phyloP scores from a whole-genome alignment of 495 filamentous ascomycete genomes.

The Trichocladium antarcticum region DNA sequence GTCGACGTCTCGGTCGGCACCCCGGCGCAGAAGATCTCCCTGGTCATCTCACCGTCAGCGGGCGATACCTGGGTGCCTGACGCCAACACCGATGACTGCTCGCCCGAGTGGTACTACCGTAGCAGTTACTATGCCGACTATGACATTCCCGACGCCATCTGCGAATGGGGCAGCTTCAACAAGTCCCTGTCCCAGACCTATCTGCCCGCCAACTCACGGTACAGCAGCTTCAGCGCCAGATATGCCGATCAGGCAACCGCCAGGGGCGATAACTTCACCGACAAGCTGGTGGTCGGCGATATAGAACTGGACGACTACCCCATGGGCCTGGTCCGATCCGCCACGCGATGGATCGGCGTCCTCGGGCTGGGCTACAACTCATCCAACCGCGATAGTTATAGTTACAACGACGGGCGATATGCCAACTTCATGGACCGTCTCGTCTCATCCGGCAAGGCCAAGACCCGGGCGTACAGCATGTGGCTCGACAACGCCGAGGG shows the following conservation, averaged over 20 bases:
- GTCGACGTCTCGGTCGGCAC: conserved; percentile 54
- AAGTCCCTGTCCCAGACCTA: conserved; percentile 55
- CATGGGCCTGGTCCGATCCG: conserved; percentile 58
- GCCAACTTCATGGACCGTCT: conserved; percentile 58
- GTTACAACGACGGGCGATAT: conserved; percentile 35
- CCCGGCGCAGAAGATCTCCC: conserved; percentile 44
- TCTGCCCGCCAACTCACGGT: conserved; percentile 38
- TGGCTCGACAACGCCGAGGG: conserved; percentile 62
- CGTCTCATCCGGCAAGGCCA: conserved; percentile 52
- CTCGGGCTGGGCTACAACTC: conserved; percentile 66
- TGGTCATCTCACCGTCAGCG: conserved; percentile 57
- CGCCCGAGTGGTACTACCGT: conserved; percentile 14
- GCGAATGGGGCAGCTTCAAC: conserved; percentile 38
- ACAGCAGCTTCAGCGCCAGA: conserved; percentile 52
- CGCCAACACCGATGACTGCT: conserved; percentile 42
- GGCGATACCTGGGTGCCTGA: conserved; percentile 67
- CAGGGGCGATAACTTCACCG: conserved; percentile 57
- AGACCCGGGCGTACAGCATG: conserved; percentile 65
- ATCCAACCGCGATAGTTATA: conserved; percentile 33
- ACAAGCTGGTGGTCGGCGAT: conserved; percentile 54
- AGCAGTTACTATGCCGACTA: conserved; percentile 3
- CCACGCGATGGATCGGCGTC: conserved; percentile 53
- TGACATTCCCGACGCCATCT: background rate
- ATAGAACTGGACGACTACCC: conserved; percentile 50
- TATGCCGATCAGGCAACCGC: conserved; percentile 58